These are phyloP conservation scores for Cladosporium sp. DNA, from an alignment of 2,329 filamentous ascomycete species.

Conservation along the genomic window DNA sequence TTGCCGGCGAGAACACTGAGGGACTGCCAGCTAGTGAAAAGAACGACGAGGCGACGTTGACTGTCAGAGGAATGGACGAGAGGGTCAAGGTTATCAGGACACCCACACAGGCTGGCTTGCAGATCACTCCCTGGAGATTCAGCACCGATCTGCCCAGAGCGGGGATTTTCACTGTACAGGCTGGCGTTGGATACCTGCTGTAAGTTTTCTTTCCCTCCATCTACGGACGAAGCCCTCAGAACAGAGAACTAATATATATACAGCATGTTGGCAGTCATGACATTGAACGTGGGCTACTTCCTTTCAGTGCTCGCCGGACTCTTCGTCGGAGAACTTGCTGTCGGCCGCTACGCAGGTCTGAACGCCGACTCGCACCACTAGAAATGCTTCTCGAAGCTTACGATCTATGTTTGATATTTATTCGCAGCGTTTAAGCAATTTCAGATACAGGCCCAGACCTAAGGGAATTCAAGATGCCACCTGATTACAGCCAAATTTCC, in stretches of 20 bases:
- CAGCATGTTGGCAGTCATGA: constrained; percentile 93
- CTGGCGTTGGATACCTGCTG: constrained; percentile 83
- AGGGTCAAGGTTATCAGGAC: constrained; percentile 71
- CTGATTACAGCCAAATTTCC: neutral
- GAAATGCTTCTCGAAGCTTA: constrained; percentile 12
- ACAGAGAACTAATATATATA: constrained; percentile 25
- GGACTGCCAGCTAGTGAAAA: constrained; percentile 44
- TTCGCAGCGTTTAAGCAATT: constrained; percentile 17
- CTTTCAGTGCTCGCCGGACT: constrained; percentile 74
- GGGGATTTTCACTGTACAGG: constrained; percentile 67
- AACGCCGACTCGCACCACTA: constrained; percentile 44
- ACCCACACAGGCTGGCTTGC: constrained; percentile 49
- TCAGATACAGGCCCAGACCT: constrained; percentile 8
- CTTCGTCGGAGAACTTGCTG: constrained; percentile 81
- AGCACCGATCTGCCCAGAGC: constrained; percentile 77
- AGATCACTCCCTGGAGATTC: constrained; percentile 73
- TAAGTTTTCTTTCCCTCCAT: constrained; percentile 53
- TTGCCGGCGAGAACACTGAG: constrained; percentile 63
- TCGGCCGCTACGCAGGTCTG: constrained; percentile 67
- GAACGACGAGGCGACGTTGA: constrained; percentile 66
- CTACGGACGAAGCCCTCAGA: neutral
- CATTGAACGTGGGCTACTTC: constrained; percentile 83
- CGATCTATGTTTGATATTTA: constrained; percentile 4
- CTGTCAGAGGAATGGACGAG: constrained; percentile 79
- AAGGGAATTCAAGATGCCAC: neutral